These are phyloP conservation scores for Murraya paniculata DNA, from an alignment of 345 rosid genomes.

Conservation along the genomic window DNA sequence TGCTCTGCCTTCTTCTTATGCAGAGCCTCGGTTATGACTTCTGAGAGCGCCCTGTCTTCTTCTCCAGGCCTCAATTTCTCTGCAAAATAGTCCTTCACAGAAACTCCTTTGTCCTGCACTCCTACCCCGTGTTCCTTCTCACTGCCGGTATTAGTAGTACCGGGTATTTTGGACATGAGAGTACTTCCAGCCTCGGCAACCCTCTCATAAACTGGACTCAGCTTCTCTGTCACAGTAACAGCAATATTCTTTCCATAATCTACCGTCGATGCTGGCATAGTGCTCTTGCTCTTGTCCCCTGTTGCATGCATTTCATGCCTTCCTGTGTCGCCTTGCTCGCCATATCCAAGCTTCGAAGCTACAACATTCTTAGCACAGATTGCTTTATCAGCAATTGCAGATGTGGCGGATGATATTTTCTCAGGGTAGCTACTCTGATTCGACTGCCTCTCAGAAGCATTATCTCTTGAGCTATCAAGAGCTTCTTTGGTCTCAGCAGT, in stretches of 20 bases:
- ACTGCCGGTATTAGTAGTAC: conserved; percentile 12
- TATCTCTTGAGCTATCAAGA: too few species aligned
- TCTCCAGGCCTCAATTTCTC: conserved; percentile 79
- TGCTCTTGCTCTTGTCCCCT: conserved; percentile 1
- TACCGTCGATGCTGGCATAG: conserved; percentile 14
- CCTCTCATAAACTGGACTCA: conserved; percentile 47
- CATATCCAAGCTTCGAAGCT: conserved; percentile 61
- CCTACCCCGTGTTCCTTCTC: not conserved
- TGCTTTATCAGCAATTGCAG: conserved; percentile 45
- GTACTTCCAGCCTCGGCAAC: conserved; percentile 43
- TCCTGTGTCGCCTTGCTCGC: conserved; percentile 8
- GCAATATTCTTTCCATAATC: conserved; percentile 51
- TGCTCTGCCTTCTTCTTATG: conserved; percentile 26
- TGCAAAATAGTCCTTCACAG: conserved; percentile 45
- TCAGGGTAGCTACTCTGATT: conserved; percentile 36
- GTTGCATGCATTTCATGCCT: conserved; percentile 1
- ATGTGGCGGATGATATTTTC: conserved; percentile 41
- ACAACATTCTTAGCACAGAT: conserved; percentile 44
- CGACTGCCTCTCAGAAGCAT: not conserved
- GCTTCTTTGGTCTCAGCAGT: too few species aligned
- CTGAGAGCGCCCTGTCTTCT: conserved; percentile 65
- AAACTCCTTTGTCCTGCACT: conserved; percentile 46
- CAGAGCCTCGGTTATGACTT: conserved; percentile 49
- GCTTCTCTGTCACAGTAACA: conserved; percentile 39
- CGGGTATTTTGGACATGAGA: conserved; percentile 32